phyloP scores from a whole-genome alignment of 2,329 filamentous ascomycete species.

The Cercospora beticola region DNA sequence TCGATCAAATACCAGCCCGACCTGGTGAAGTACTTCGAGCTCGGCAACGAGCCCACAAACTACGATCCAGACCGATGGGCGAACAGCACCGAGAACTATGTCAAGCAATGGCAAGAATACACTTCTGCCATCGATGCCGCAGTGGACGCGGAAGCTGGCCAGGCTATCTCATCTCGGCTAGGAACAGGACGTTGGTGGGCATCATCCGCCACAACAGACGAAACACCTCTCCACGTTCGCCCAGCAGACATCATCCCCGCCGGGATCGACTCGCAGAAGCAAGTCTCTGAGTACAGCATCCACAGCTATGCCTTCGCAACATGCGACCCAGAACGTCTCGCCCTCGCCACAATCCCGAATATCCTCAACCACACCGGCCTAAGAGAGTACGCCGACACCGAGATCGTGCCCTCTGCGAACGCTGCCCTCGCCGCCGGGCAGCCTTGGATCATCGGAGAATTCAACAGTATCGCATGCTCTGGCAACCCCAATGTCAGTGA shows the following conservation, averaged over 20 bases:
- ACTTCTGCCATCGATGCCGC: slow-evolving; percentile 32
- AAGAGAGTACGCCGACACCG: slow-evolving; percentile 29
- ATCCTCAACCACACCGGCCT: slow-evolving; percentile 36
- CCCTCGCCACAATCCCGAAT: slow-evolving; percentile 31
- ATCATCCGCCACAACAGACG: slow-evolving; percentile 34
- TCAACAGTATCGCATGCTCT: slow-evolving; percentile 45
- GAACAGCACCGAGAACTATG: slow-evolving; percentile 31
- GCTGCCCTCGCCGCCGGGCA: slow-evolving; percentile 32
- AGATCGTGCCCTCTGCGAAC: slow-evolving; percentile 33
- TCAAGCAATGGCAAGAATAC: slow-evolving; percentile 36
- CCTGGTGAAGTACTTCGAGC: slow-evolving; percentile 31
- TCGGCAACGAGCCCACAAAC: slow-evolving; percentile 37
- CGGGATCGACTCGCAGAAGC: slow-evolving; percentile 28
- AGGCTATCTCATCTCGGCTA: slow-evolving; percentile 9
- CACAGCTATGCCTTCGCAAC: slow-evolving; percentile 36
- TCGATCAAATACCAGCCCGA: slow-evolving; percentile 32
- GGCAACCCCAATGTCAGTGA: slow-evolving; percentile 44
- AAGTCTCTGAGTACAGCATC: slow-evolving; percentile 35
- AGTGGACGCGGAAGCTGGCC: slow-evolving; percentile 19
- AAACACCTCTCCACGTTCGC: slow-evolving; percentile 31
- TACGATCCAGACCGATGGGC: slow-evolving; percentile 30
- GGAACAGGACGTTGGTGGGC: slow-evolving; percentile 32
- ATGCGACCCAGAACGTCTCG: slow-evolving; percentile 30
- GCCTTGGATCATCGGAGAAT: slow-evolving; percentile 42
- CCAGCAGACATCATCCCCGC: slow-evolving; percentile 34